These are phyloP conservation scores for Hypoxylon sp. DNA, from an alignment of 2,329 filamentous ascomycete species.

Conservation along the genomic window DNA sequence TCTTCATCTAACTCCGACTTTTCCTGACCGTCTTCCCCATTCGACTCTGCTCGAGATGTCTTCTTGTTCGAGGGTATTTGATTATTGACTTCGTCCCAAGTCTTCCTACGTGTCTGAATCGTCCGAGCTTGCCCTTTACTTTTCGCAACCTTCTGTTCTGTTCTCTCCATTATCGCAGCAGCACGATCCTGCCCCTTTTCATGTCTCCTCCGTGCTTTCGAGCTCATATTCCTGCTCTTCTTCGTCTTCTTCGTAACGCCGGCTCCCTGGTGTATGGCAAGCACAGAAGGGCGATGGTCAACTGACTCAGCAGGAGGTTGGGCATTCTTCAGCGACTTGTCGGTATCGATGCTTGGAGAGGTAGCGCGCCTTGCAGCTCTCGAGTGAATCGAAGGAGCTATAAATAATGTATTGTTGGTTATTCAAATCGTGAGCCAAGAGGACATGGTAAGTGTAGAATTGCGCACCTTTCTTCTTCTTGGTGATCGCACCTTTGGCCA, in stretches of 20 bases:
- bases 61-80: slow-evolving; percentile 46
- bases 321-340: slow-evolving; percentile 78
- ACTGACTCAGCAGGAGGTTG: slow-evolving; percentile 65
- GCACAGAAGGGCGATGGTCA: slow-evolving; percentile 74
- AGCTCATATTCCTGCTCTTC: slow-evolving; percentile 69
- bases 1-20: slow-evolving; percentile 47
- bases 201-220: slow-evolving; percentile 69
- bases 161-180: slow-evolving; percentile 72
- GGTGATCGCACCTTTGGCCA: slow-evolving; percentile 56
- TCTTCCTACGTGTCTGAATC: slow-evolving; percentile 66
- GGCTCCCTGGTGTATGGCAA: slow-evolving; percentile 75
- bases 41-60: slow-evolving; percentile 27
- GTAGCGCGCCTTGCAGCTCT: slow-evolving; percentile 81
- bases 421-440: slow-evolving; percentile 13
- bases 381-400: slow-evolving; percentile 78
- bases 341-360: slow-evolving; percentile 77
- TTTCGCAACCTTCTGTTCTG: slow-evolving; percentile 68
- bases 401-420: slow-evolving; percentile 27
- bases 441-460: neutral
- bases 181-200: slow-evolving; percentile 73
- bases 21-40: slow-evolving; percentile 39
- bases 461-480: slow-evolving; percentile 54
- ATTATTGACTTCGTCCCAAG: slow-evolving; percentile 73
- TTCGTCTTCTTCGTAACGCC: slow-evolving; percentile 79
- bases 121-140: slow-evolving; percentile 66